Evolutionary conservation across 225 moss, liverwort and hornwort genomes (phyloP), one percentile per base, ranked within the genome.

Genomic region (Takakia lepidozioides): DNA sequence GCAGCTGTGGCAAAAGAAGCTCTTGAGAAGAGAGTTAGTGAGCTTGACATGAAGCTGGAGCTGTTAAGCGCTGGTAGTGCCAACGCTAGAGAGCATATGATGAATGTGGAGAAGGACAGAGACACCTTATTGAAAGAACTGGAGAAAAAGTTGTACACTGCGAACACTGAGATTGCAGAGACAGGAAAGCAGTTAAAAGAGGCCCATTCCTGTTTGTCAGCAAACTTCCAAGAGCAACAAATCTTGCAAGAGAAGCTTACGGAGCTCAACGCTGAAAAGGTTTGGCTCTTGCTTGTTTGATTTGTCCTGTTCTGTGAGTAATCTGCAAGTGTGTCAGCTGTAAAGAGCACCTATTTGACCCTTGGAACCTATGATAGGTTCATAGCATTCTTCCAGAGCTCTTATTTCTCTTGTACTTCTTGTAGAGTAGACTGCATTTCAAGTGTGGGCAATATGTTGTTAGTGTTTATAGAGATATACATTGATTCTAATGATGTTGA

Each of bases 231-330:
- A 42, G 73, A 78, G 44, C 58, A 51, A 38, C 21, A 62, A 25
- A 25, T 27, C 19, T 49, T 78, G 5, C 62, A 66, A 49, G 58
- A 43, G 48, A 68, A 49, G 39, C 61, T 88, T 38, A 55, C 65
- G 57, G 70, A 84, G 54, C 47, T 84, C 58, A 81, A 78, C 60
- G 67, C 52, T 29, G 53, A 46, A n/a, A 73, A 70, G 70, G 70
- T 62, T 24, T 25, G 36, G 9, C 8, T 0, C 53, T 5, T 59
- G 19, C 15, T n/a, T 16, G 48, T 28, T 20, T 34, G 19, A 9
- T n/a, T n/a, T n/a, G n/a, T n/a, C n/a, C n/a, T n/a, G n/a, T n/a
- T n/a, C n/a, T n/a, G n/a, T n/a, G n/a, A n/a, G n/a, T n/a, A n/a
- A n/a, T n/a, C n/a, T n/a, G n/a, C n/a, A n/a, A n/a, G n/a, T n/a